Evolutionary conservation across 1,284 basidiomycete genomes (phyloP), one percentile per base, ranked within the genome.

Genomic region (Rhodotorula sp.): DNA sequence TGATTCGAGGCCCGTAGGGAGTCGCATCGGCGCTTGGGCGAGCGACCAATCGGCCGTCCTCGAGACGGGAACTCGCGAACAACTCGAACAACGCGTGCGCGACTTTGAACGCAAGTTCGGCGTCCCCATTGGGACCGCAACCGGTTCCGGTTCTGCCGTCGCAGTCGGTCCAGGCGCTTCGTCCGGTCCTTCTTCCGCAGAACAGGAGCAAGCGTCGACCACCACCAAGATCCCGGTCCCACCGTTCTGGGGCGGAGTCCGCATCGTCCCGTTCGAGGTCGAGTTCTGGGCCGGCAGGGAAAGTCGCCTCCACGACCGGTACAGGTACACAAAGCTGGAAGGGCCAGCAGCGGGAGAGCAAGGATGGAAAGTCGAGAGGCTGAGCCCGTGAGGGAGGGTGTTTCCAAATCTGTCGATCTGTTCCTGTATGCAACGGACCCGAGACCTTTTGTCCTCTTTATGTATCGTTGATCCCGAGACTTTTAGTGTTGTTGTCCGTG

Each of bases 231-330:
- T 97, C 15, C 90, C 91, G 0, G 83, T 90, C 59, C 96, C 95
- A 2, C 89, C 91, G 12, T 91, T 91, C 81, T 99, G 96, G 96
- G 95, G 95, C 68, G 95, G 95, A 4, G 97, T 91, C 88, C 85
- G 95, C 76, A 86, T 99, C 53, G 84, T 97, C 12, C 96, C 96
- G 22, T 87, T 87, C 73, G 87, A 89, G 82, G 84, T 96, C 64
- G 94, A 97, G 79, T 96, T 96, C 81, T 97, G 94, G 94, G 86
- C 87, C 24, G 94, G 94, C 48, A 90, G 93, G 78, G 91, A 91
- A 10, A 78, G 76, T 57, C 68, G 77, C 56, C 83, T 96, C 63
- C 94, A 96, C 78, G 93, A 96, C 80, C 88, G 94, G 56, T 87
- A 94, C 73, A 86, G 88, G 49, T 96, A 95, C 82, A 83, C 87